Evolutionary conservation across 768 basidiomycete species (phyloP).

Genomic region (Kwoniella sp.): DNA sequence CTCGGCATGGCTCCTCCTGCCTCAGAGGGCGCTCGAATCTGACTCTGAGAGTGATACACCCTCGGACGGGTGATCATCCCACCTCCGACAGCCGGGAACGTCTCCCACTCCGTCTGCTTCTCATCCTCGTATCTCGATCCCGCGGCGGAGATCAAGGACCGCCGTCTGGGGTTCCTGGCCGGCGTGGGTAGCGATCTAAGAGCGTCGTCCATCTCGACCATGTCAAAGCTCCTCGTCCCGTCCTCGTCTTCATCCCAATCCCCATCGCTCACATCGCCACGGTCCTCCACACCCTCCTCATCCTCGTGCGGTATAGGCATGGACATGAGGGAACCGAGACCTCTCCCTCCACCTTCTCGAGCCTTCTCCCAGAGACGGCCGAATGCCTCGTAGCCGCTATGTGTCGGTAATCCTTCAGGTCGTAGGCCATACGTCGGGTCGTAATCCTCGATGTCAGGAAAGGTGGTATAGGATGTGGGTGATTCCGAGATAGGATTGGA

Average conservation of each 20-base stretch:
- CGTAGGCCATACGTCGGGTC: constrained; percentile 95
- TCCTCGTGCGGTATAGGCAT: constrained; percentile 45
- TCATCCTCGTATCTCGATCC: constrained; percentile 19
- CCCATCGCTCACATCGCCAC: constrained; percentile 13
- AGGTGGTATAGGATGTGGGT: constrained; percentile 51
- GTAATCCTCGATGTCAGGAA: constrained; percentile 74
- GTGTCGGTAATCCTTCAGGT: constrained; percentile 81
- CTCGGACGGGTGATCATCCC: constrained; percentile 80
- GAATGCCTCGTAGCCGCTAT: constrained; percentile 75
- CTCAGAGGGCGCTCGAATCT: constrained; percentile 58
- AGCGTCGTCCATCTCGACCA: constrained; percentile 39
- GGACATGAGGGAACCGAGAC: constrained; percentile 52
- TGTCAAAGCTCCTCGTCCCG: constrained; percentile 31
- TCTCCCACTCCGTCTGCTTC: constrained; percentile 71
- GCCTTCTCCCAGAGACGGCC: constrained; percentile 60
- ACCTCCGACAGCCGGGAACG: constrained; percentile 85
- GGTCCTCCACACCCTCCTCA: constrained; percentile 46
- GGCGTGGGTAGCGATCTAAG: constrained; percentile 10
- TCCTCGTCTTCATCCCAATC: constrained; percentile 25
- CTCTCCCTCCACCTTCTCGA: constrained; percentile 42
- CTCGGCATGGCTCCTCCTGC: constrained; percentile 38
- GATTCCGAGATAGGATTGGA: constrained; percentile 38
- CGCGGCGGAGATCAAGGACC: constrained; percentile 3
- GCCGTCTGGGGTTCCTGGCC: constrained; percentile 5
- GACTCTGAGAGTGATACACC: constrained; percentile 77